These are phyloP conservation scores for Aureobasidium melanogenum DNA, from an alignment of 2,329 filamentous ascomycete species.

Conservation along the genomic window DNA sequence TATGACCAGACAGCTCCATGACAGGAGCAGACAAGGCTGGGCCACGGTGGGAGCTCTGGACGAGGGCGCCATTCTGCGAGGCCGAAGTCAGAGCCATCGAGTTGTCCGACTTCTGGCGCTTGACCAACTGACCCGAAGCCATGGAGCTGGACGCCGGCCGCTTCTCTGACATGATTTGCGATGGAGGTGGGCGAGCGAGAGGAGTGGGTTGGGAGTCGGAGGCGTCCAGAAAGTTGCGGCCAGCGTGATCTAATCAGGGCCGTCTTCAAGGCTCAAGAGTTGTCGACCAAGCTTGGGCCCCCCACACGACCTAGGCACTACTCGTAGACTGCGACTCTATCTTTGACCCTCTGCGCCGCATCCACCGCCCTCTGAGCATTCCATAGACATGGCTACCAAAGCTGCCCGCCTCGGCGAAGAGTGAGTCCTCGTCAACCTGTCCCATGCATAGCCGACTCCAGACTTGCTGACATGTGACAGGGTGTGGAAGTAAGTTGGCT, in stretches of 20 bases:
- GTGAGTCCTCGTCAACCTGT: slow-evolving; percentile 40
- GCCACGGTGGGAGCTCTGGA: slow-evolving; percentile 62
- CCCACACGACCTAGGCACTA: too few relatives aligned
- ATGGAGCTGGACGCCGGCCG: slow-evolving; percentile 81
- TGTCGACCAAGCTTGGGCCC: background rate
- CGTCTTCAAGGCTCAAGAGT: too few relatives aligned
- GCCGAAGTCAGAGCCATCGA: slow-evolving; percentile 49
- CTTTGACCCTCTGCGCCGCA: background rate
- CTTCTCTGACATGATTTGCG: slow-evolving; percentile 51
- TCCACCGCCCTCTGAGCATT: too few relatives aligned
- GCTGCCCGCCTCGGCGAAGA: slow-evolving; percentile 65
- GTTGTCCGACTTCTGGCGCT: slow-evolving; percentile 69
- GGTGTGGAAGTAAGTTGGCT: slow-evolving; percentile 76
- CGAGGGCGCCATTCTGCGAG: slow-evolving; percentile 51
- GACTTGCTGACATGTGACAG: slow-evolving; percentile 41
- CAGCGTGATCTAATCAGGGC: background rate
- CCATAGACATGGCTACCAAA: slow-evolving; percentile 45
- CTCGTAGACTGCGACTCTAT: too few relatives aligned
- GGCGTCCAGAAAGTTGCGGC: background rate
- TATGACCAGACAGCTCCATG: slow-evolving; percentile 76
- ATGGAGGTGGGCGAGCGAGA: background rate
- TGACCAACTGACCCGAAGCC: slow-evolving; percentile 71
- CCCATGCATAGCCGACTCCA: too few relatives aligned
- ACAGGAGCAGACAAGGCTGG: slow-evolving; percentile 81
- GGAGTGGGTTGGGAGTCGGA: background rate